A percentile compares a stretch with the other conserved stretches of the same genome.
Conservation (phyloP, 352 stramenopile genomes). For the Globisporangium spiculum region DNA sequence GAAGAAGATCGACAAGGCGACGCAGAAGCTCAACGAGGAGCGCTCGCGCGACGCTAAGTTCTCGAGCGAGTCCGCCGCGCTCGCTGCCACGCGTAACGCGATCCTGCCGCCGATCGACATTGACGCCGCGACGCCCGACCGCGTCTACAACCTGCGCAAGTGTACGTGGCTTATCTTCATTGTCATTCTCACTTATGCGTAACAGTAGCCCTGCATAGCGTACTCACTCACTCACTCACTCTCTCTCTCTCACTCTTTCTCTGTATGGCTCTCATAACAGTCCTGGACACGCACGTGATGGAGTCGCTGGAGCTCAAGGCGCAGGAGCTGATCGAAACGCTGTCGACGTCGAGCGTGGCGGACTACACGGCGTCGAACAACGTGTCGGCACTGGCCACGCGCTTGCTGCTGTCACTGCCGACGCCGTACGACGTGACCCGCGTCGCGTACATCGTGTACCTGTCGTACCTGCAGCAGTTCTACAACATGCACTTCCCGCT, state of each 20-base stretch:
- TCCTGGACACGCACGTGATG: constrained; percentile 67
- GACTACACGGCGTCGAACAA: constrained; percentile 52
- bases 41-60: constrained; percentile 49
- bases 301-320: constrained; percentile 76
- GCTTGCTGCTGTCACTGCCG: constrained; percentile 62
- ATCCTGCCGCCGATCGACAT: constrained; percentile 71
- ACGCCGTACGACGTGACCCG: constrained; percentile 72
- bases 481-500: constrained; percentile 59
- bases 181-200: background rate
- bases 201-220: no score
- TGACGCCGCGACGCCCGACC: constrained; percentile 69
- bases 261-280: constrained; percentile 22
- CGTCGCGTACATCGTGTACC: constrained; percentile 67
- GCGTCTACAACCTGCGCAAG: constrained; percentile 77
- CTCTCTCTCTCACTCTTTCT: background rate
- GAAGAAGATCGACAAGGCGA: constrained; percentile 67
- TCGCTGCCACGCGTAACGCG: constrained; percentile 56
- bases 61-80: constrained; percentile 47
- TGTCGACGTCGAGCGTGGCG: constrained; percentile 49
- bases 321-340: constrained; percentile 60
- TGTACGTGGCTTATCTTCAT: constrained; percentile 38
- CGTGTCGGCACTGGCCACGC: constrained; percentile 49
- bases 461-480: constrained; percentile 72
- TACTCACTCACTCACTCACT: background rate
- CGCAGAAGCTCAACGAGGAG: constrained; percentile 48